Evolutionary conservation across 495 filamentous ascomycete genomes (phyloP).

Genomic region (Neurospora hispaniola): DNA sequence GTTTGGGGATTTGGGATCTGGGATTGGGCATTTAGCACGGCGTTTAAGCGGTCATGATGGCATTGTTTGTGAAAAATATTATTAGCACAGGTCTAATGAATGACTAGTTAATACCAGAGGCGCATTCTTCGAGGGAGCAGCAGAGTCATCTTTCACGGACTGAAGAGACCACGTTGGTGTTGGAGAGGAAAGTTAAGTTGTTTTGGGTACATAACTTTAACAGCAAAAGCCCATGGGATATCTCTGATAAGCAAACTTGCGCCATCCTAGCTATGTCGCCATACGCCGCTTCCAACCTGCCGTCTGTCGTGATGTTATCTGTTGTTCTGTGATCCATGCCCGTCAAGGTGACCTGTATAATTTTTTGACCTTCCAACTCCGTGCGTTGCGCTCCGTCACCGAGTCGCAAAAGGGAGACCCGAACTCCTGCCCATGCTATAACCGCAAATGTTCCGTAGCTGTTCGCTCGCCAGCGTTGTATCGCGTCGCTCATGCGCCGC

Average conservation of each 20-base stretch:
- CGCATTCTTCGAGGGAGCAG: neutral
- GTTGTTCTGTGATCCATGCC: neutral
- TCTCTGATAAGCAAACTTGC: neutral
- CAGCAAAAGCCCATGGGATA: neutral
- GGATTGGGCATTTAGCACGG: constrained; percentile 13
- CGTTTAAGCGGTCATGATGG: constrained; percentile 9
- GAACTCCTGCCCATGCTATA: neutral
- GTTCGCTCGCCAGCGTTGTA: neutral
- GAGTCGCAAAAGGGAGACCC: neutral
- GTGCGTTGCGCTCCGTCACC: neutral
- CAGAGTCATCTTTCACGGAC: too few relatives aligned
- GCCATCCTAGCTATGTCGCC: neutral
- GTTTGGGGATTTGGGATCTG: neutral
- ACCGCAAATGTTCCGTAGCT: neutral
- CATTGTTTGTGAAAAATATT: neutral
- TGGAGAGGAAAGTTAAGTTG: neutral
- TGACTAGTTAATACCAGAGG: neutral
- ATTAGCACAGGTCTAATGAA: neutral
- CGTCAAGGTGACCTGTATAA: neutral
- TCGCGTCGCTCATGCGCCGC: neutral
- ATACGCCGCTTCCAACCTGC: neutral
- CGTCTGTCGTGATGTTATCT: neutral
- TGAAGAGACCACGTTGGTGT: neutral
- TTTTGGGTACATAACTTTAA: neutral
- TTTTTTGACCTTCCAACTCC: neutral